phyloP scores from a whole-genome alignment of 2,329 filamentous ascomycete genomes.

The Camillea tinctor region DNA sequence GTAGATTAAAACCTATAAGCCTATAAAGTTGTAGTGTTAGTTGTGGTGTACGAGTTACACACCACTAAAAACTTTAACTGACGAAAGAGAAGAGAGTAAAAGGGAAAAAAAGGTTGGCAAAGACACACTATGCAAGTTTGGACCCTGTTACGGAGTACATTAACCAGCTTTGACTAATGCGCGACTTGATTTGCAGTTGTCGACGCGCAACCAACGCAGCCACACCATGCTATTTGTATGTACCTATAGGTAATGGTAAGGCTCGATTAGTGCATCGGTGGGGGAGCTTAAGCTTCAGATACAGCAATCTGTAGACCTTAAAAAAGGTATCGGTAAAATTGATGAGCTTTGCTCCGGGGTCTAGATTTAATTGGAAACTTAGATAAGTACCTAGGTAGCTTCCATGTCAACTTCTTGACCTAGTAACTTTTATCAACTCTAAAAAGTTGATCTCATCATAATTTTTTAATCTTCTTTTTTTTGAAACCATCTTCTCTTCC shows the following conservation, averaged over 20 bases:
- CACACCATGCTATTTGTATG: slow-evolving; percentile 6
- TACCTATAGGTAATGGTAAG: slow-evolving; percentile 3
- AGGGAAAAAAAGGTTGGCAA: neutral
- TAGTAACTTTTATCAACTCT: too few relatives aligned
- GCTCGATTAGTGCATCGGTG: neutral
- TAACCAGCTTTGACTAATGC: slow-evolving; percentile 2
- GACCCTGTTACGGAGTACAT: neutral
- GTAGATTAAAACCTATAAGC: too few relatives aligned
- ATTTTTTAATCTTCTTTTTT: neutral
- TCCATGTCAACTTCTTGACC: neutral
- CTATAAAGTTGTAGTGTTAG: too few relatives aligned
- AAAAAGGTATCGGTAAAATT: neutral
- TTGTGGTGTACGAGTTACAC: too few relatives aligned
- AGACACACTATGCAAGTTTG: neutral
- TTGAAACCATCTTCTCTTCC: neutral
- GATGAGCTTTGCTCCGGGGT: neutral
- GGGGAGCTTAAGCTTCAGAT: neutral
- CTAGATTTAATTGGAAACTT: too few relatives aligned
- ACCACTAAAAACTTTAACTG: too few relatives aligned
- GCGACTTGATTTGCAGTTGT: neutral
- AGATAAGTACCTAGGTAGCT: neutral
- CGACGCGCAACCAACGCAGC: slow-evolving; percentile 5
- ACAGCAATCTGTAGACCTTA: neutral
- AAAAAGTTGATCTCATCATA: neutral
- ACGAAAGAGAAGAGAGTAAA: neutral